Evolutionary conservation across 2,329 filamentous ascomycete genomes (phyloP).

Genomic region (Xylariomycetidae sp.): DNA sequence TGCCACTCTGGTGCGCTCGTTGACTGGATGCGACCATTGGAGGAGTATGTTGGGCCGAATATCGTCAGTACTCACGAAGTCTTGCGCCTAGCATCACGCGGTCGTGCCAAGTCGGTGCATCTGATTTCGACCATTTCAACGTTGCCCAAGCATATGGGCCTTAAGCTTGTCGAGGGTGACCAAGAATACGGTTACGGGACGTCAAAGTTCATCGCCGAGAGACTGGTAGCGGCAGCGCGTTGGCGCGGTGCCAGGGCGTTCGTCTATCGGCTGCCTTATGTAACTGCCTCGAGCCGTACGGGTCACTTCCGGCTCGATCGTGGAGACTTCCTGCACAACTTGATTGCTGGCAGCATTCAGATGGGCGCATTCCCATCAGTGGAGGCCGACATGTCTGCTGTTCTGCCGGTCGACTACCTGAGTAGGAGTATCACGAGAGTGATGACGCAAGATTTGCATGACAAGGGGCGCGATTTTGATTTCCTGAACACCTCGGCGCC

Average conservation of each 20-base stretch:
- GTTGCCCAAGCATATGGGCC: constrained; percentile 22
- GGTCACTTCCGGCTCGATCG: constrained; percentile 24
- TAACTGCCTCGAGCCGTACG: constrained; percentile 19
- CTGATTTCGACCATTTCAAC: constrained; percentile 25
- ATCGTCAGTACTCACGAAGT: constrained; percentile 26
- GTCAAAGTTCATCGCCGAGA: constrained; percentile 23
- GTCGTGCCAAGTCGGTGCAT: constrained; percentile 21
- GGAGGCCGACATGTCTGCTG: constrained; percentile 19
- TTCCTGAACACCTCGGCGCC: constrained; percentile 20
- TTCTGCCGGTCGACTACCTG: constrained; percentile 25
- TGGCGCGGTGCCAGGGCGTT: constrained; percentile 21
- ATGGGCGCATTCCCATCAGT: constrained; percentile 23
- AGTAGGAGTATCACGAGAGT: constrained; percentile 18
- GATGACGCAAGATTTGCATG: constrained; percentile 17
- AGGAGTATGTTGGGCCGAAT: constrained; percentile 26
- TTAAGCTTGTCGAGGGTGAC: constrained; percentile 17
- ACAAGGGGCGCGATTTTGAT: constrained; percentile 21
- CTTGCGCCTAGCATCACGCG: constrained; percentile 23
- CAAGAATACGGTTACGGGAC: constrained; percentile 24
- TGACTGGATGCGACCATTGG: constrained; percentile 25
- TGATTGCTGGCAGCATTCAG: constrained; percentile 21
- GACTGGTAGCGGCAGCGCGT: constrained; percentile 20
- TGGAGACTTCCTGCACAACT: constrained; percentile 25
- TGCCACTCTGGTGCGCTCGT: constrained; percentile 24
- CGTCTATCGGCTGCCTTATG: constrained; percentile 23